A percentile compares a stretch with the other conserved stretches of the same genome.
Evolutionary conservation across 257 asterid species (phyloP).

Genomic region (Jasminum sambac): DNA sequence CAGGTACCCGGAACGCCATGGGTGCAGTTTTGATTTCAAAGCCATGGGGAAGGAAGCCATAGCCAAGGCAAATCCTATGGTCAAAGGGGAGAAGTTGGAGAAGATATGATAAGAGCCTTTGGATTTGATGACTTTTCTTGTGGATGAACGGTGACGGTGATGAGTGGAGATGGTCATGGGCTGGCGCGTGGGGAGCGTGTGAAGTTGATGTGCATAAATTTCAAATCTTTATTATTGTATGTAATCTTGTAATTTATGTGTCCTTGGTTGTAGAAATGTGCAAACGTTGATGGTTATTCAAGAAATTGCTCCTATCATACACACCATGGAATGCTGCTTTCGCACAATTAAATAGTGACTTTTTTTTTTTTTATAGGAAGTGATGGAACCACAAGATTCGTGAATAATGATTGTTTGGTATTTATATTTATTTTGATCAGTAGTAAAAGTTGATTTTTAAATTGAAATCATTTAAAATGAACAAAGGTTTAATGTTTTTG

Average conservation of each 20-base stretch:
- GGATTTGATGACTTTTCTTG: conserved; percentile 15
- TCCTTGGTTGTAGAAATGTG: not conserved
- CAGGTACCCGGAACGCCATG: conserved; percentile 88
- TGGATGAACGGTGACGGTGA: conserved; percentile 27
- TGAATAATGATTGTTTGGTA: no score
- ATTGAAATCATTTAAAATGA: no score
- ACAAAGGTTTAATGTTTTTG: no score
- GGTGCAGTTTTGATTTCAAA: conserved; percentile 74
- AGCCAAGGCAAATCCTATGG: conserved; percentile 80
- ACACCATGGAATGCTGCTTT: no score
- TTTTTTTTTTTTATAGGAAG: no score
- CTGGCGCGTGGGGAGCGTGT: conserved; percentile 23
- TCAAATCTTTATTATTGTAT: conserved; percentile 17
- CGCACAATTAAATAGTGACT: no score
- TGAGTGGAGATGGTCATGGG: conserved; percentile 11
- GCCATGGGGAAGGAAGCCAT: conserved; percentile 78
- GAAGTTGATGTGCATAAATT: conserved; percentile 40
- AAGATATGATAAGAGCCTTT: conserved; percentile 58
- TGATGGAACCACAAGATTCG: no score
- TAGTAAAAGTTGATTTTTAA: no score
- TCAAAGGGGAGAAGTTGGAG: conserved; percentile 60
- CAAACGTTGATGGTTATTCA: not conserved
- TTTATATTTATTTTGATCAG: no score
- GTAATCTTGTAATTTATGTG: conserved; percentile 11
- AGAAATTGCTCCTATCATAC: no score